Evolutionary conservation across 2,329 filamentous ascomycete genomes (phyloP), one percentile per base, ranked within the genome.

Genomic region (Drechmeria coniospora): DNA sequence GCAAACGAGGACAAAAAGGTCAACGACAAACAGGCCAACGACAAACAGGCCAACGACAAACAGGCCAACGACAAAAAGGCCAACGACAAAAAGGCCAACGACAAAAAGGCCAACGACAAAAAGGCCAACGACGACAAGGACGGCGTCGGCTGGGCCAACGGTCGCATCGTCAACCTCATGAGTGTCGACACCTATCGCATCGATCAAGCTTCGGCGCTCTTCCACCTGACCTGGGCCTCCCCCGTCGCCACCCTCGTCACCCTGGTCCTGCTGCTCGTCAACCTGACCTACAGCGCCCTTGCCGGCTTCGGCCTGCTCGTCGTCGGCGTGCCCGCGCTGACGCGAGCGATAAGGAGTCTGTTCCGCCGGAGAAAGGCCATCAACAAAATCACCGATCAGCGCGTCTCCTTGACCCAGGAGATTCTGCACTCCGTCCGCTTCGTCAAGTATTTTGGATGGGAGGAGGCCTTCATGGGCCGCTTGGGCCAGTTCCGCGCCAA

Each of bases 371-470:
- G 90, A 43, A 72, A 71, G 41, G 62, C 53, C 17, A 94, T 95
- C 60, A 95, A 94, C 63, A 86, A 84, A 44, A 71, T 94, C 34
- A 95, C 87, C 2, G 87, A 95, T 47, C 80, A 92, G 54, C 73
- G 87, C 36, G 86, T 95, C 6, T 79, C 79, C 28, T 59, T 95
- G 19, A 94, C 84, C 0, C 86, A 94, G 47, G 87, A 95, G 47
- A 92, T 95, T 28, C 46, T 95, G 10, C 78, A 84, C 40, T 81
- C 83, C 0, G 86, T 94, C 15, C 72, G 86, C 15, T 94, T 95
- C 45, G 87, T 95, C 54, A 95, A 95, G 51, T 94, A 74, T 51
- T 95, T 94, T 47, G 86, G 84, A 6, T 95, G 87, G 87, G 87
- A 95, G 49, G 77, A 68, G 32, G 79, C 81, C 19, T 94, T 95